These are phyloP conservation scores for Eucalyptus rudis DNA, from an alignment of 345 rosid species.

Conservation along the genomic window DNA sequence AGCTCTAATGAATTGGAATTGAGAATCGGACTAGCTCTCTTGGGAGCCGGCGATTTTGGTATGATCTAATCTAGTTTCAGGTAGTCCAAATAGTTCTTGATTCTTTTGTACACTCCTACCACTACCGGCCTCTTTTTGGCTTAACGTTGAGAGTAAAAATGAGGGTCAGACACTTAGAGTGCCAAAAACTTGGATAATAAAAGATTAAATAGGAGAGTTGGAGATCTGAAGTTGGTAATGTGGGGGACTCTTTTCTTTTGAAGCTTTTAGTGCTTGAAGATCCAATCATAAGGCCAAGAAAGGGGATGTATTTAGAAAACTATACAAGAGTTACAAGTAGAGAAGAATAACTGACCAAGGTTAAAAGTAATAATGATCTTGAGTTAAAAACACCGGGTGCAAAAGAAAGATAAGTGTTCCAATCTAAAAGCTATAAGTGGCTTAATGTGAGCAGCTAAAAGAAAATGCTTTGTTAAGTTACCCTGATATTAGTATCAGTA, in stretches of 20 bases:
- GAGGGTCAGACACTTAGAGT: accelerated
- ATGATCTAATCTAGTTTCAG: too few species aligned
- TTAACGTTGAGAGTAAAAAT: background rate
- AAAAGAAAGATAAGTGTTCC: background rate
- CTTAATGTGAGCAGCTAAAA: background rate
- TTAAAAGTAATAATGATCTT: background rate
- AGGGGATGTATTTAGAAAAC: background rate
- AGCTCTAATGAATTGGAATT: too few species aligned
- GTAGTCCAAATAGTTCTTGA: accelerated
- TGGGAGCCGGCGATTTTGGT: too few species aligned
- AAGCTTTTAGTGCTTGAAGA: background rate
- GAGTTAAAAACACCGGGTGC: background rate
- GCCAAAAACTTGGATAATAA: background rate
- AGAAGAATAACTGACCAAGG: background rate
- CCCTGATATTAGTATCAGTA: background rate
- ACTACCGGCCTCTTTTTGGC: background rate
- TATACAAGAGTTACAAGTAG: background rate
- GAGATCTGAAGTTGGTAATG: background rate
- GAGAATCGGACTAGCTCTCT: accelerated
- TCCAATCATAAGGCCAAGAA: background rate
- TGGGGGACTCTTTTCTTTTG: background rate
- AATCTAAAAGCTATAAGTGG: background rate
- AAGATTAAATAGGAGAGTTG: background rate
- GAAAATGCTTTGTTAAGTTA: background rate
- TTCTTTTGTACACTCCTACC: too few species aligned